Percentiles rank a stretch among this genome's conserved stretches.
These are phyloP conservation scores for Amaranthus tricolor DNA, from an alignment of 179 eudicot species.

Conservation along the genomic window DNA sequence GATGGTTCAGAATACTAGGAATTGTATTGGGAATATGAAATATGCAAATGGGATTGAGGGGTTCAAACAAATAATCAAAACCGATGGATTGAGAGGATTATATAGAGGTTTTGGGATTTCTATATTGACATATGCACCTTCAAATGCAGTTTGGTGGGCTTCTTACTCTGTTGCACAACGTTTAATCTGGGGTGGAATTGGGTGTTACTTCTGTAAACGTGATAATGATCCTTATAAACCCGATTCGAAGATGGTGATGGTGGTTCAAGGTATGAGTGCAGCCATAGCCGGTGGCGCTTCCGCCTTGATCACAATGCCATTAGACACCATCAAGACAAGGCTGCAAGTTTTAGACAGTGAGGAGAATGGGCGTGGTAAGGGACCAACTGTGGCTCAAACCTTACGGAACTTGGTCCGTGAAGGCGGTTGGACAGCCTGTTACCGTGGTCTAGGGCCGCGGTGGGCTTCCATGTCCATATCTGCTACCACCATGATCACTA, in stretches of 20 bases:
- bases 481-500: slow-evolving; percentile 79
- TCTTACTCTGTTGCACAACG: slow-evolving; percentile 71
- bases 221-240: slow-evolving; percentile 40
- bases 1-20: slow-evolving; percentile 50
- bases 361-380: slow-evolving; percentile 40
- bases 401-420: slow-evolving; percentile 59
- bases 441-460: slow-evolving; percentile 67
- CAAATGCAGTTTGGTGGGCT: slow-evolving; percentile 89
- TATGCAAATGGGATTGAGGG: slow-evolving; percentile 76
- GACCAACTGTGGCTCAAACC: slow-evolving; percentile 50
- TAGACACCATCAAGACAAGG: slow-evolving; percentile 80
- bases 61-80: slow-evolving; percentile 44
- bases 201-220: slow-evolving; percentile 37
- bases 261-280: slow-evolving; percentile 67
- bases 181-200: slow-evolving; percentile 53
- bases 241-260: slow-evolving; percentile 54
- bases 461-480: slow-evolving; percentile 84
- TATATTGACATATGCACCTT: slow-evolving; percentile 72
- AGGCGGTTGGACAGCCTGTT: slow-evolving; percentile 75
- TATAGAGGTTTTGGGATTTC: slow-evolving; percentile 84
- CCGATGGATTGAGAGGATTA: slow-evolving; percentile 61
- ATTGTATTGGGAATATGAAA: slow-evolving; percentile 12
- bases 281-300: slow-evolving; percentile 72
- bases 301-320: slow-evolving; percentile 77
- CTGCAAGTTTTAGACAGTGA: slow-evolving; percentile 65